Evolutionary conservation across 2,329 filamentous ascomycete species (phyloP), one percentile per base, ranked within the genome.

Genomic region (Epicoccum nigrum): DNA sequence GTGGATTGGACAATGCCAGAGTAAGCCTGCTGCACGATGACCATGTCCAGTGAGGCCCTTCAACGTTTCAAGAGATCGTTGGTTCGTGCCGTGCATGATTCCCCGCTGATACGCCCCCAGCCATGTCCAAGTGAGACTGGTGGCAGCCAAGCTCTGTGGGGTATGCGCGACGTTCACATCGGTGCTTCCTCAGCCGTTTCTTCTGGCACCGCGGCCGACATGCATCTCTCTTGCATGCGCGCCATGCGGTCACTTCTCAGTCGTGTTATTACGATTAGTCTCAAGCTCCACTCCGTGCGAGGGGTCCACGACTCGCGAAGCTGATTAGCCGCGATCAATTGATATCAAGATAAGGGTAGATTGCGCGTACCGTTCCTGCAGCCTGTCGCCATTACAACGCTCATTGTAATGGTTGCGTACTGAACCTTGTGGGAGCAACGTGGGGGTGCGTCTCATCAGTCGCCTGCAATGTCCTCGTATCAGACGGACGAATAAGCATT

Each of bases 301-400:
- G 39, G 43, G 43, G 49, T 39, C 21, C 20, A n/a, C 43, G 39
- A 47, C 27, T 52, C 27, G 28, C 30, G 39, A 47, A 47, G 49
- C 49, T 39, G 43, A 38, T 47, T 52, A 52, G 46, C 33, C 49
- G 49, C 49, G 38, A 38, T 47, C 38, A 47, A 52, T 52, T 40
- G 27, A 40, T 47, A 54, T 48, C 41, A 37, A 51, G 42, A 53
- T 54, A 53, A 55, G 39, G 43, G 40, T 45, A 54, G 34, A 41
- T 51, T 59, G 55, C 53, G 46, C 54, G 51, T 63, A 45, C 54
- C 55, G 62, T 65, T 65, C 63, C 64, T 65, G 63, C 61, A 51
- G 55, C 47, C 51, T 57, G 49, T 56, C 56, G 49, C 56, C 55
- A 60, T 58, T 47, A 62, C 43, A 41, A 59, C 37, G 51, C 48